Base-by-base conservation (phyloP, 495 filamentous ascomycete species). In the Aspergillus cavernicola region DNA sequence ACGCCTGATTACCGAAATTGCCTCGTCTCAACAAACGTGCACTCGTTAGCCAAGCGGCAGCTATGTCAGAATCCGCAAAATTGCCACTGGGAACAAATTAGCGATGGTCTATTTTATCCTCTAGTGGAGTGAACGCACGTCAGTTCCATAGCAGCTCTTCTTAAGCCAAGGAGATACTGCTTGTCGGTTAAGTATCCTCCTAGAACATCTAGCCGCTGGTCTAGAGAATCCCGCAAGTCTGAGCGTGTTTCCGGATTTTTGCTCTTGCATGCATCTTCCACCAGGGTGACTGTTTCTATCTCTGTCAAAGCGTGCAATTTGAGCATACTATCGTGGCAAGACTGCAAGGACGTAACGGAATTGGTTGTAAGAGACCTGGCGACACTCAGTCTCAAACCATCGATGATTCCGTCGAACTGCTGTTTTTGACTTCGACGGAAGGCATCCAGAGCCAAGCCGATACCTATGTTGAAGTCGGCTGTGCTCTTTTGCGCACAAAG, bases 161-260 rank as follows among this genome's bases (percentile, higher is more conserved):
- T 79, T 18, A 97, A 75, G 2, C 91, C 87, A n/a, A 99, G 79
- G 22, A 99, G 69, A 61, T 96, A 96, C 66, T 97, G 92, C 66
- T 97, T 97, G 63, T 97, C 89, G 36, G 85, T 80, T 22, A 87
- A 81, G 61, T 90, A 96, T 4, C 90, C 85, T 2, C 93, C 93
- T 9, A 99, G 68, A 9, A 92, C 79, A 62, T 92, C 86, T 41
- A 97, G 70, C 8, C 95, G 86, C 33, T 85, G 80, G 58, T 85
- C 79, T 12, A 97, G 70, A 8, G 83, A 79, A 56, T 75, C 69
- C 0, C 85, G 63, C 19, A 90, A 62, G 16, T 67, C 66, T 24
- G 66, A 56, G 56, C 60, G 65, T 42, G 68, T 49, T 5, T 59
- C 59, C 13, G 65, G 54, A 24, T 66, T 59, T 28, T 66, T 54